These are phyloP conservation scores for Mycena indigotica DNA, from an alignment of 768 basidiomycete genomes.

Conservation along the genomic window DNA sequence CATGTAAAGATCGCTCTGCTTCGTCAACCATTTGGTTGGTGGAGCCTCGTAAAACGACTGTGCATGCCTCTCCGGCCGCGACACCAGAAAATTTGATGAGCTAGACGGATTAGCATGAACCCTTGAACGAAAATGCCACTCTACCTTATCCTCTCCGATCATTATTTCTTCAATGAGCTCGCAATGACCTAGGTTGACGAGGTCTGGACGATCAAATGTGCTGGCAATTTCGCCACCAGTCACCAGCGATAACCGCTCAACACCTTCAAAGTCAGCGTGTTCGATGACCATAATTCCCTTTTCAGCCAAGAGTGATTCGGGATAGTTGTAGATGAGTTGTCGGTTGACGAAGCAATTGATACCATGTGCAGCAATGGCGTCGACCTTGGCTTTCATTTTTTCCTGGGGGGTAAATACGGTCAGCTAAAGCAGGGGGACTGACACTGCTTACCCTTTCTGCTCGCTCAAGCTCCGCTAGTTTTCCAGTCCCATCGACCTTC, in stretches of 20 bases:
- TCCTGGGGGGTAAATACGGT: slow-evolving; percentile 59
- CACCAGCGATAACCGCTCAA: slow-evolving; percentile 92
- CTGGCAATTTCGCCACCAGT: slow-evolving; percentile 97
- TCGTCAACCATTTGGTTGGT: slow-evolving; percentile 99
- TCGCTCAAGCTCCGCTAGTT: slow-evolving; percentile 96
- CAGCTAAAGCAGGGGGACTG: not conserved
- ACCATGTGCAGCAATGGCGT: slow-evolving; percentile 89
- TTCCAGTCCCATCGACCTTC: slow-evolving; percentile 94
- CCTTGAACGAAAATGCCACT: slow-evolving; percentile 12
- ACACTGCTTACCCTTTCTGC: slow-evolving; percentile 73
- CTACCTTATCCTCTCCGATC: slow-evolving; percentile 98
- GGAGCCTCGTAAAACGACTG: slow-evolving; percentile 95
- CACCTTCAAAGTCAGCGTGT: slow-evolving; percentile 98
- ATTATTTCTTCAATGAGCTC: slow-evolving; percentile 98
- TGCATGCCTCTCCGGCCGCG: slow-evolving; percentile 96
- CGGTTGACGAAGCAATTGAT: slow-evolving; percentile 98
- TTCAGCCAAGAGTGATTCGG: slow-evolving; percentile 92
- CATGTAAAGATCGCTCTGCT: slow-evolving; percentile 95
- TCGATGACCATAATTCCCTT: slow-evolving; percentile 95
- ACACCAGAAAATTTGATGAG: slow-evolving; percentile 99
- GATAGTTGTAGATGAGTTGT: slow-evolving; percentile 99
- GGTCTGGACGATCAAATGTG: slow-evolving; percentile 91
- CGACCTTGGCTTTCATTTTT: slow-evolving; percentile 99
- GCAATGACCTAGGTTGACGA: slow-evolving; percentile 90
- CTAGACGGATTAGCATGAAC: slow-evolving; percentile 40